Evolutionary conservation across 148 eudicot genomes (phyloP), one percentile per base, ranked within the genome.

Genomic region (Arbutus unedo): DNA sequence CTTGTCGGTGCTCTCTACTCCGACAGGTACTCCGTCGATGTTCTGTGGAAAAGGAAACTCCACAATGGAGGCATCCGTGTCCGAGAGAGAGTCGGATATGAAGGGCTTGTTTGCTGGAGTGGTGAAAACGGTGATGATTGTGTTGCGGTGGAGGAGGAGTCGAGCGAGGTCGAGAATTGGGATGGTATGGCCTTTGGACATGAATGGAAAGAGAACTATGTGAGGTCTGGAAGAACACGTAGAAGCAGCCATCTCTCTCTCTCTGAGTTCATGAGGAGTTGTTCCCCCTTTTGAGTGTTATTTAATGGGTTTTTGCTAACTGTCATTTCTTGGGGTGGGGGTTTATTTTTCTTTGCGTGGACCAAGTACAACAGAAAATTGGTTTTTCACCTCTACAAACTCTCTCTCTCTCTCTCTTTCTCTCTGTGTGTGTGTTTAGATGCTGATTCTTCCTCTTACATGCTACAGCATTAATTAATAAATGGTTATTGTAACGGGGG

Each of bases 181-280:
- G 73, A 94, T 90, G 1, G 87, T 91, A 84, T 94, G 98, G 88
- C 96, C 98, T 86, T 94, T 94, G 71, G 98, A 87, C 98, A 94
- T 93, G 91, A 94, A 94, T 0, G 96, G 98, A 60, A 93, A 94
- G 2, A 94, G 78, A 23, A 50, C 78, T 2, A 75, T 23, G 38
- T 75, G 59, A 51, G 57, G 43, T 23, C 7, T 18, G 31, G 54
- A 74, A 74, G 77, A 41, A n/a, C 43, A n/a, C 10, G 59, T 13
- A 6, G 77, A 48, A 74, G 54, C 51, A 23, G 5, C 78, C 57
- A 75, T 75, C 44, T 75, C 78, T 75, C 19, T 38, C 47, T 41
- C 19, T 38, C 47, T 68, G 0, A 0, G 38, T 31, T 31, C 38
- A 31, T 1, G 38, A 31, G 38, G 38, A 57, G 21, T 6, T 57